A percentile compares a stretch with the other conserved stretches of the same genome.
phyloP scores from a whole-genome alignment of 805 yeast species.

The Ogataea corticis region DNA sequence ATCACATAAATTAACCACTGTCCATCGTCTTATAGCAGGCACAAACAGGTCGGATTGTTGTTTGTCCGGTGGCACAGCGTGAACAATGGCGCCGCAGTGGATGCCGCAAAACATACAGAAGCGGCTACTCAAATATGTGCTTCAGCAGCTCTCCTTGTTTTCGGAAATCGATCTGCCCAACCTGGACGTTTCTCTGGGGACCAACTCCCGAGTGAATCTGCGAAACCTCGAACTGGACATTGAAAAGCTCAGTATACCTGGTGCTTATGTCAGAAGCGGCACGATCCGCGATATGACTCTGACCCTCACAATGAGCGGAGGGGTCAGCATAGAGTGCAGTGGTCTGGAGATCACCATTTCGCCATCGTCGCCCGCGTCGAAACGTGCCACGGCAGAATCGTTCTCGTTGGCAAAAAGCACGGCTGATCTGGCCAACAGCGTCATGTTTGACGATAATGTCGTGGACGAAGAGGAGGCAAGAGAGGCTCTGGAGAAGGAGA shows the following conservation, averaged over 20 bases:
- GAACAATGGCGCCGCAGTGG: conserved; percentile 50
- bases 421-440: conserved; percentile 66
- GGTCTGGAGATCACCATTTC: conserved; percentile 55
- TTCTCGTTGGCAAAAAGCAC: conserved; percentile 72
- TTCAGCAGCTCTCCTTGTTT: conserved; percentile 78
- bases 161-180: conserved; percentile 76
- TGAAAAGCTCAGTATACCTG: conserved; percentile 67
- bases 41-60: background rate
- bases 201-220: conserved; percentile 48
- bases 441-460: conserved; percentile 45
- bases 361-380: conserved; percentile 27
- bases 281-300: conserved; percentile 54
- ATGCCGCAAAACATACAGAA: conserved; percentile 84
- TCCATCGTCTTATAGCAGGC: too few relatives aligned
- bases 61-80: background rate
- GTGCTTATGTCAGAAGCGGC: conserved; percentile 63
- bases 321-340: conserved; percentile 59
- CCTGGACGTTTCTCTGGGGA: conserved; percentile 74
- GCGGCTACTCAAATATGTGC: conserved; percentile 72
- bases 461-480: conserved; percentile 33
- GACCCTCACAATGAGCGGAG: conserved; percentile 66
- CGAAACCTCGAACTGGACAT: conserved; percentile 71
- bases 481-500: background rate
- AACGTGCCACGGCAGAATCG: conserved; percentile 30
- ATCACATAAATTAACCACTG: too few relatives aligned